These are phyloP conservation scores for Lentinula lateritia DNA, from an alignment of 768 basidiomycete genomes.

Conservation along the genomic window DNA sequence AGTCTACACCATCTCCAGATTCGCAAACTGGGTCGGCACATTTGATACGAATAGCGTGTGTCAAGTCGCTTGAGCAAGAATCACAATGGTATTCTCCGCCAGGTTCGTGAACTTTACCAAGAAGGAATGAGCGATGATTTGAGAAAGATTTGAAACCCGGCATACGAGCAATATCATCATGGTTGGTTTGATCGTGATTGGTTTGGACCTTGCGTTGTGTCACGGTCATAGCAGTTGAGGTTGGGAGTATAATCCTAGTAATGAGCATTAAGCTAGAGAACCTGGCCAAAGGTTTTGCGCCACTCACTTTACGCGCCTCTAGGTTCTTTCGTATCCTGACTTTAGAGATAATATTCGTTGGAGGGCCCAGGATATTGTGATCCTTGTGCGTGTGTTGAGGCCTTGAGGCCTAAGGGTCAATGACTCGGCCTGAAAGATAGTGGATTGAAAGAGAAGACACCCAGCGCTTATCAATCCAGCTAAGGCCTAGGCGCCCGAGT, in stretches of 20 bases:
- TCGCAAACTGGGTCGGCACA: slow-evolving; percentile 79
- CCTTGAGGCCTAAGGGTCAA: too few relatives aligned
- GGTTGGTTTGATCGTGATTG: slow-evolving; percentile 52
- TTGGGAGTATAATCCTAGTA: background rate
- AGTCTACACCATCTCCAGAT: slow-evolving; percentile 73
- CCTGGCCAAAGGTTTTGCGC: background rate
- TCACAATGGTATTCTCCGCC: slow-evolving; percentile 84
- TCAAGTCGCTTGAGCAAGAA: slow-evolving; percentile 79
- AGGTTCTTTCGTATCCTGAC: too few relatives aligned
- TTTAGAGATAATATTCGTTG: too few relatives aligned
- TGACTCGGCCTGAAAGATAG: too few relatives aligned
- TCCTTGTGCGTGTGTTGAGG: too few relatives aligned
- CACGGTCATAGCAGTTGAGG: slow-evolving; percentile 44
- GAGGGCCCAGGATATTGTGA: too few relatives aligned
- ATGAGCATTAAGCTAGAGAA: background rate
- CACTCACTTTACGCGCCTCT: background rate
- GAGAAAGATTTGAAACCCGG: slow-evolving; percentile 8
- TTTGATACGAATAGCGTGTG: slow-evolving; percentile 94
- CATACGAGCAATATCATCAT: slow-evolving; percentile 63
- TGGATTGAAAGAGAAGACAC: too few relatives aligned
- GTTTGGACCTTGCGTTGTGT: slow-evolving; percentile 63
- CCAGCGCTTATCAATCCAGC: too few relatives aligned
- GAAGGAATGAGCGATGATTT: slow-evolving; percentile 1
- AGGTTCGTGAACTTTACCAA: slow-evolving; percentile 69
- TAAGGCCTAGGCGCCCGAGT: too few relatives aligned